These are phyloP conservation scores for Salix exigua DNA, from an alignment of 345 rosid genomes.

Conservation along the genomic window DNA sequence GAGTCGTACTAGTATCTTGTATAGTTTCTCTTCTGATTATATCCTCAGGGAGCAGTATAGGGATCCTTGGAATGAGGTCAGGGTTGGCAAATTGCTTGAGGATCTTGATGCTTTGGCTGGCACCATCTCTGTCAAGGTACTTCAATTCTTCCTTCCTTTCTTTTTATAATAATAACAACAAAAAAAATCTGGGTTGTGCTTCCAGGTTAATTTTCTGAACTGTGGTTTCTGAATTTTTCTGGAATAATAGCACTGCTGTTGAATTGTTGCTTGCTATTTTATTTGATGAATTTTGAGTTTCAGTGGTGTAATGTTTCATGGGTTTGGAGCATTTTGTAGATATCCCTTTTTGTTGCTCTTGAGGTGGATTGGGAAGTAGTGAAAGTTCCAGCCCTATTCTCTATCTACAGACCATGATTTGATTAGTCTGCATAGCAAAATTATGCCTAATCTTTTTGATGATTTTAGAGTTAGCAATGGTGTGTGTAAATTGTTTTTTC, in stretches of 20 bases:
- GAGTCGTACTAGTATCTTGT: constrained; percentile 62
- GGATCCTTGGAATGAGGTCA: constrained; percentile 90
- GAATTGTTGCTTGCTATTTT: background rate
- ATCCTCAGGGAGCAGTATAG: constrained; percentile 74
- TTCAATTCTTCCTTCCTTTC: background rate
- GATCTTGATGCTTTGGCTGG: constrained; percentile 94
- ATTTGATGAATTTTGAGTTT: background rate
- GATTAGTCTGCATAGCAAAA: background rate
- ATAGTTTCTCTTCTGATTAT: constrained; percentile 62
- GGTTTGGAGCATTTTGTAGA: too few species aligned
- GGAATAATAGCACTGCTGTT: too few species aligned
- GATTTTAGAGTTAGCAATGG: background rate
- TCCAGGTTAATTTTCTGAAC: constrained; percentile 4
- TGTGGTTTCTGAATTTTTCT: constrained; percentile 4
- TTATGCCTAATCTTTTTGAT: background rate
- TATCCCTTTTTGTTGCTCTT: too few species aligned
- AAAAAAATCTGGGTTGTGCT: constrained; percentile 4
- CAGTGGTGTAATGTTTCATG: background rate
- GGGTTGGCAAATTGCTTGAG: constrained; percentile 80
- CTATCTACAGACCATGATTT: background rate
- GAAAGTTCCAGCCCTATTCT: background rate
- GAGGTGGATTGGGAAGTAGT: background rate
- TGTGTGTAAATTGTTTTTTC: background rate
- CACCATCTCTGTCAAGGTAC: constrained; percentile 83
- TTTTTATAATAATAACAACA: background rate